Evolutionary conservation across 192 early-diverging fungal genomes (phyloP).

Genomic region (Coemansia sp.): DNA sequence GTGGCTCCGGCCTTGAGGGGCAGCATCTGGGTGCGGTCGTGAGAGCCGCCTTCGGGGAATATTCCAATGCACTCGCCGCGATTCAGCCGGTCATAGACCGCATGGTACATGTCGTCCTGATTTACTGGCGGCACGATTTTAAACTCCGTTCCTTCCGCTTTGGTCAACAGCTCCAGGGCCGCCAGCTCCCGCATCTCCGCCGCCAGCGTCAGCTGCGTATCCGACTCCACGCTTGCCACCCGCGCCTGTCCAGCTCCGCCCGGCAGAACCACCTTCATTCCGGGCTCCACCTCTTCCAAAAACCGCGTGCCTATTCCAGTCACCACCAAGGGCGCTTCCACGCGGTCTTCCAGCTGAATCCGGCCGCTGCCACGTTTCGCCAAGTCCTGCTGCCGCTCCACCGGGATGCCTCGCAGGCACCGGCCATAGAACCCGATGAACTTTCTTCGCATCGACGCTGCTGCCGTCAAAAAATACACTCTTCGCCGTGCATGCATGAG

Average conservation of each 20-base stretch:
- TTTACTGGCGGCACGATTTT: conserved; percentile 83
- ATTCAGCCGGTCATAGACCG: conserved; percentile 76
- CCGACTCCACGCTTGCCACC: conserved; percentile 75
- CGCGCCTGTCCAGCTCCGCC: conserved; percentile 60
- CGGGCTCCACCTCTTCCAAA: conserved; percentile 60
- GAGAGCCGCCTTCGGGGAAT: conserved; percentile 97
- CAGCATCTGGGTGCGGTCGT: conserved; percentile 94
- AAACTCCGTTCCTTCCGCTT: conserved; percentile 57
- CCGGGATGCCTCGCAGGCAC: conserved; percentile 80
- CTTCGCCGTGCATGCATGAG: conserved; percentile 75
- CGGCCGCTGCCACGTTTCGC: conserved; percentile 69
- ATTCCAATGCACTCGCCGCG: conserved; percentile 82
- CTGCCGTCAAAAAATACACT: conserved; percentile 77
- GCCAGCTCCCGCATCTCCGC: conserved; percentile 71
- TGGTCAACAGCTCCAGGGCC: conserved; percentile 63
- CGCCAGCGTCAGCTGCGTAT: conserved; percentile 76
- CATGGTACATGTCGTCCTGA: conserved; percentile 81
- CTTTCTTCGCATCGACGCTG: conserved; percentile 82
- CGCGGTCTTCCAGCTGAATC: conserved; percentile 65
- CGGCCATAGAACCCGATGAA: conserved; percentile 82
- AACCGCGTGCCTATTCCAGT: conserved; percentile 70
- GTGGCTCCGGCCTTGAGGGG: conserved; percentile 90
- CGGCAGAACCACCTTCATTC: conserved; percentile 66
- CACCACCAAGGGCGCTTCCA: conserved; percentile 67
- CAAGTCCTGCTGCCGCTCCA: conserved; percentile 89